These are phyloP conservation scores for Trametes maxima DNA, from an alignment of 768 basidiomycete genomes.

Conservation along the genomic window DNA sequence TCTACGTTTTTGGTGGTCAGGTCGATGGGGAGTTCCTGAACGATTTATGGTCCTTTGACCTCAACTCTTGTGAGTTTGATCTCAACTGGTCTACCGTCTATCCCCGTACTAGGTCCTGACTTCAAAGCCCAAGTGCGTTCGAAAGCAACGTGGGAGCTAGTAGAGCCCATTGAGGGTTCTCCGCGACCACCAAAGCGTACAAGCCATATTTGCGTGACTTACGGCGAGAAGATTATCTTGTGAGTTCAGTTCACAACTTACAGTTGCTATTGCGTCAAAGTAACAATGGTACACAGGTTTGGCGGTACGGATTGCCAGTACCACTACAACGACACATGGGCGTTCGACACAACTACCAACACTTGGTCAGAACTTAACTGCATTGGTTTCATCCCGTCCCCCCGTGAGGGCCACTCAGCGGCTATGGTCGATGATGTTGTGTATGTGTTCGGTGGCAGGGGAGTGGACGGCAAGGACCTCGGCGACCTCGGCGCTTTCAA, in stretches of 20 bases:
- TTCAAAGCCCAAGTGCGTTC: constrained; percentile 61
- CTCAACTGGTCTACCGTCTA: not conserved
- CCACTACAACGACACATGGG: constrained; percentile 99
- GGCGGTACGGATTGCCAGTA: constrained; percentile 98
- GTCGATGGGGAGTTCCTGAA: constrained; percentile 93
- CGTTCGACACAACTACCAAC: constrained; percentile 78
- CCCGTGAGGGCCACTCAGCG: constrained; percentile 95
- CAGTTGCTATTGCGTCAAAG: not conserved
- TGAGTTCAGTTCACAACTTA: constrained; percentile 42
- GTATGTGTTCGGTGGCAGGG: constrained; percentile 96
- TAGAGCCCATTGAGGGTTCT: constrained; percentile 55
- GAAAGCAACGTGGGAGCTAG: constrained; percentile 83
- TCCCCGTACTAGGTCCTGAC: not conserved
- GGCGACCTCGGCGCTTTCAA: constrained; percentile 96
- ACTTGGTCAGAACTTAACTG: constrained; percentile 92
- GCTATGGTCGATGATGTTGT: constrained; percentile 96
- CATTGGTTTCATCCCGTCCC: constrained; percentile 95
- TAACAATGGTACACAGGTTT: constrained; percentile 57
- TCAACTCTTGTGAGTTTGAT: constrained; percentile 77
- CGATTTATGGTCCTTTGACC: constrained; percentile 95
- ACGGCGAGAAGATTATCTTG: constrained; percentile 84
- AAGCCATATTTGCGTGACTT: constrained; percentile 87
- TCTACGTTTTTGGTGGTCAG: constrained; percentile 96
- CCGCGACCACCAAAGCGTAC: constrained; percentile 82
- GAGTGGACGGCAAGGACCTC: constrained; percentile 95